A percentile compares a stretch with the other conserved stretches of the same genome.
Evolutionary conservation across 768 basidiomycete species (phyloP).

Genomic region (Lactarius indigo): DNA sequence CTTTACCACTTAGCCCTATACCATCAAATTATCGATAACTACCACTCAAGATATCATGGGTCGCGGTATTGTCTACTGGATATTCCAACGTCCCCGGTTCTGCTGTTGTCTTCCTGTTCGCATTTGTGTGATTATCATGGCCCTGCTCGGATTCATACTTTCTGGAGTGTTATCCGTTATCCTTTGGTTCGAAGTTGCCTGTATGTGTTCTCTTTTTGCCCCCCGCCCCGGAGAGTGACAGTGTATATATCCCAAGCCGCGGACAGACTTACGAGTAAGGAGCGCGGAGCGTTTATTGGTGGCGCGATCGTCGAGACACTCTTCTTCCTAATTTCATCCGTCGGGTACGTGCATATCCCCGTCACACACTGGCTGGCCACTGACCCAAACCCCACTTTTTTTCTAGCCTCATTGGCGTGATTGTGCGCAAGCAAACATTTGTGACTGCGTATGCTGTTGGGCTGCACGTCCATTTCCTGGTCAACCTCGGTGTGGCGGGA

Average conservation of each 20-base stretch:
- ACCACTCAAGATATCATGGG: conserved; percentile 6
- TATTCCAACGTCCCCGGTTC: conserved; percentile 36
- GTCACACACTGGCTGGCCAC: neutral
- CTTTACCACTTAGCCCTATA: neutral
- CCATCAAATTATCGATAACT: neutral
- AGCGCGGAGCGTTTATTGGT: conserved; percentile 42
- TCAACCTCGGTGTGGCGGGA: conserved; percentile 50
- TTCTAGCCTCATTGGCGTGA: conserved; percentile 56
- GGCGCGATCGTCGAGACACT: conserved; percentile 52
- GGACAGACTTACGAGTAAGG: conserved; percentile 30
- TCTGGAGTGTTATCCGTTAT: conserved; percentile 50
- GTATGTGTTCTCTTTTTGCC: conserved; percentile 39
- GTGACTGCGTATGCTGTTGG: conserved; percentile 54
- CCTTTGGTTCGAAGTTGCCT: conserved; percentile 59
- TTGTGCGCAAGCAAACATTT: conserved; percentile 60
- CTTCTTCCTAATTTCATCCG: conserved; percentile 48
- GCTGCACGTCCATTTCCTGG: conserved; percentile 52
- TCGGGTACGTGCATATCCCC: conserved; percentile 44
- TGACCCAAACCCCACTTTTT: neutral
- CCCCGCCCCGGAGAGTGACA: conserved; percentile 29
- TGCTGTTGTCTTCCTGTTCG: conserved; percentile 66
- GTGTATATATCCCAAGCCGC: conserved; percentile 26
- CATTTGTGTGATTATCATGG: conserved; percentile 54
- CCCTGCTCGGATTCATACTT: conserved; percentile 50
- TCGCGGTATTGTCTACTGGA: conserved; percentile 21